Base-by-base conservation (phyloP, 1,284 basidiomycete genomes). In the Austroboletus niveus region DNA sequence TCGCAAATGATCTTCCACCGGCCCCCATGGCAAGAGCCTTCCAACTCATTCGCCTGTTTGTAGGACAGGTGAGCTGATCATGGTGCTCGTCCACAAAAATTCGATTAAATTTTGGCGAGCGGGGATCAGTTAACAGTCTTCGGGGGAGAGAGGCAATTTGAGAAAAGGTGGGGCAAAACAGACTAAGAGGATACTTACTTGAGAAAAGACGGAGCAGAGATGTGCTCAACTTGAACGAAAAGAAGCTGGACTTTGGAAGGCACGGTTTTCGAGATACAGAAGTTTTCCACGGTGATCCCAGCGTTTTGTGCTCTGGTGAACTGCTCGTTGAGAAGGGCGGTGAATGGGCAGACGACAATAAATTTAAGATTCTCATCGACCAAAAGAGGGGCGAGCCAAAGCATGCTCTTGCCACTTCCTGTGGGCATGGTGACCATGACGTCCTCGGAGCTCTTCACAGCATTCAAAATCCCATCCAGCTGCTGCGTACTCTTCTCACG, bases 171-270 rank as follows among this genome's bases (percentile, higher is more conserved):
- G 7, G 30, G 30, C 8, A 4, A 12, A 32, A 24, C 22, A 24
- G 22, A 12, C 31, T 2, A 12, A 32, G 31, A 32, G 7, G 12
- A 8, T 32, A 14, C 34, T 35, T 14, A 35, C 34, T 14, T 35
- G 5, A 11, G 2, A 14, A 35, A 35, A 2, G 6, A 6, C 6
- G 1, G 12, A 14, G 6, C 1, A 11, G 12, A 12, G 0, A 57
- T n/a, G 4, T 57, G 46, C 22, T 58, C 56, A 3, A 57, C 56
- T 29, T 57, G 56, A n/a, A 55, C 8, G 1, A 57, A 57, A 1
- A 57, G 34, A 3, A 48, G 43, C n/a, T 55, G 56, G 5, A 48
- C 22, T 3, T 12, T 2, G 5, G 2, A 4, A 0, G 22, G 2
- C 17, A 41, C 15, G 3, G 8, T 5, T 8, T 36, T 17, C 17